These are phyloP conservation scores for Leccinum incarnatum DNA, from an alignment of 768 basidiomycete genomes.

Conservation along the genomic window DNA sequence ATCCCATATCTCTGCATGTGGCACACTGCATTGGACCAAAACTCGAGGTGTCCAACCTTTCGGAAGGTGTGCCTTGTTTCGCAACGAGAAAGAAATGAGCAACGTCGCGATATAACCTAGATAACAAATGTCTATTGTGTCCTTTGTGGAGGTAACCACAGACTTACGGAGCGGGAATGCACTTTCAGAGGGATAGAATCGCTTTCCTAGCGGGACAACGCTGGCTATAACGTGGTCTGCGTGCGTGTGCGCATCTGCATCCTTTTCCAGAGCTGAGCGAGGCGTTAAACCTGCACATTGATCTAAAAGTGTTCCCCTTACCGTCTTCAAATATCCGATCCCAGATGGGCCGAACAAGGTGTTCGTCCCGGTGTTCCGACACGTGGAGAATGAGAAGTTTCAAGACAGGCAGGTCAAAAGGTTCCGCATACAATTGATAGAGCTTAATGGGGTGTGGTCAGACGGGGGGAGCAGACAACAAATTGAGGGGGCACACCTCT, in stretches of 20 bases:
- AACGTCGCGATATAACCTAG: conserved; percentile 74
- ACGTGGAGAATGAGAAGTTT: conserved; percentile 91
- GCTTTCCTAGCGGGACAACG: conserved; percentile 71
- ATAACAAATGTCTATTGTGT: conserved; percentile 1
- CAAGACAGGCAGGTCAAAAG: conserved; percentile 78
- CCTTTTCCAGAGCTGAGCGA: conserved; percentile 50
- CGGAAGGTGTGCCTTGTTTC: conserved; percentile 54
- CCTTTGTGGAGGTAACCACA: background rate
- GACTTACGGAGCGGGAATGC: conserved; percentile 83
- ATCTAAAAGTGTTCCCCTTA: conserved; percentile 32
- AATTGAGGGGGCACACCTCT: conserved; percentile 53
- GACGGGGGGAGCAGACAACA: conserved; percentile 6
- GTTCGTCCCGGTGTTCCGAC: conserved; percentile 88
- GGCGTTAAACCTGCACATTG: conserved; percentile 3
- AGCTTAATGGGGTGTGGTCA: conserved; percentile 47
- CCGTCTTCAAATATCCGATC: conserved; percentile 80
- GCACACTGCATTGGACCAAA: conserved; percentile 78
- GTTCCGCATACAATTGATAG: conserved; percentile 83
- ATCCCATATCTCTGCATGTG: conserved; percentile 81
- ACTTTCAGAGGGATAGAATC: conserved; percentile 88
- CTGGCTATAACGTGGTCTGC: conserved; percentile 64
- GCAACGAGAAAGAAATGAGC: conserved; percentile 70
- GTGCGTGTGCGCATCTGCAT: conserved; percentile 49
- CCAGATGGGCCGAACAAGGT: conserved; percentile 83
- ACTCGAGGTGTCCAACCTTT: conserved; percentile 83